phyloP scores from a whole-genome alignment of 106 monocot species.

The Triglochin maritima region DNA sequence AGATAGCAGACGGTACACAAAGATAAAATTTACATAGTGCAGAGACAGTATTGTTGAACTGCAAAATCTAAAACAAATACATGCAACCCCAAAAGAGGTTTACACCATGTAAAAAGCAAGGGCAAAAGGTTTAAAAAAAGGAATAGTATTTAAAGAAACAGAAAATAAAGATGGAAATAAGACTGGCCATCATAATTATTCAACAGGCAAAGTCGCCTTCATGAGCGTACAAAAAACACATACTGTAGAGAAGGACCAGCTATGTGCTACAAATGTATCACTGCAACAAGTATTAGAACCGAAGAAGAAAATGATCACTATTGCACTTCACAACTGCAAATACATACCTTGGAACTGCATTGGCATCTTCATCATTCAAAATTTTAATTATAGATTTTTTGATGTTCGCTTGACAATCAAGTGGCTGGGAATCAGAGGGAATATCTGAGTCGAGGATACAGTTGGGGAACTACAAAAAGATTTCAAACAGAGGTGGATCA shows the following conservation, averaged over 20 bases:
- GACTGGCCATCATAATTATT: neutral
- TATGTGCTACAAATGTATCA: no score
- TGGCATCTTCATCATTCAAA: conserved; percentile 38
- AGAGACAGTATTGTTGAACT: no score
- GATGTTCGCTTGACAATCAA: conserved; percentile 45
- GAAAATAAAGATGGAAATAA: neutral
- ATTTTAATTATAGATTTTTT: conserved; percentile 43
- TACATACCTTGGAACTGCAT: conserved; percentile 43
- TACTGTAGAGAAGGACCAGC: no score
- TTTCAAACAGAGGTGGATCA: neutral
- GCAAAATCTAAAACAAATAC: no score
- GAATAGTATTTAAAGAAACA: neutral
- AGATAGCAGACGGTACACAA: no score
- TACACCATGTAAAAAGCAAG: no score
- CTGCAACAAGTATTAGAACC: no score
- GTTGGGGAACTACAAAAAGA: conserved; percentile 46
- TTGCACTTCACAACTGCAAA: neutral
- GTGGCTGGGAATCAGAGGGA: conserved; percentile 17
- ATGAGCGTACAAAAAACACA: no score
- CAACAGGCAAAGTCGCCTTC: no score
- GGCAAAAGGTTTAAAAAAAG: no score
- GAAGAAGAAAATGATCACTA: neutral
- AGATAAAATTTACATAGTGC: no score
- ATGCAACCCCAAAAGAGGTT: no score
- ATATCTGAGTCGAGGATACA: conserved; percentile 26